Conservation (phyloP, 2,329 filamentous ascomycete species). For the Calonectria henricotiae region DNA sequence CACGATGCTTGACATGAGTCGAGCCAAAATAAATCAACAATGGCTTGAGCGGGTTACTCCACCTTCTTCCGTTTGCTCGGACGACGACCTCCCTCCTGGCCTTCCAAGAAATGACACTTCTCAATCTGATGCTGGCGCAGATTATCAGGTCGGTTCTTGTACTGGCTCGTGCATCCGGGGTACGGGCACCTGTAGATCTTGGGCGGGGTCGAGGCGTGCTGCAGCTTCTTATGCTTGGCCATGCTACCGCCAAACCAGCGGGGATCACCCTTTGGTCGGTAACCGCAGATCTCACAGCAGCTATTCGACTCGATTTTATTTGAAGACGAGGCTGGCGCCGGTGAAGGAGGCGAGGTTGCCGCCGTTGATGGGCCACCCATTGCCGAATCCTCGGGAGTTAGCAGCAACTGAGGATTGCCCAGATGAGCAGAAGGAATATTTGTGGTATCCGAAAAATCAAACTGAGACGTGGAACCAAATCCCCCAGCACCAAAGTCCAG, state of each 20-base stretch:
- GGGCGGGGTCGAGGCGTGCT: conserved; percentile 67
- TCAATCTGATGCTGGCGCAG: conserved; percentile 72
- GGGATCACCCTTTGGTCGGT: conserved; percentile 71
- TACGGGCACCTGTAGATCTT: conserved; percentile 70
- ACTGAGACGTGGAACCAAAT: conserved; percentile 38
- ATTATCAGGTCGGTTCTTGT: conserved; percentile 72
- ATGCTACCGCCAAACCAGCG: conserved; percentile 74
- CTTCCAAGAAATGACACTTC: conserved; percentile 70
- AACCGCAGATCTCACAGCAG: conserved; percentile 69
- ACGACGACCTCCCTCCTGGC: conserved; percentile 58
- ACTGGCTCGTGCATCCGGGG: conserved; percentile 70
- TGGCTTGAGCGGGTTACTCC: conserved; percentile 26
- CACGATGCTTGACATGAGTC: neutral
- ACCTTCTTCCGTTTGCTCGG: conserved; percentile 68
- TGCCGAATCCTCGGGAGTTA: conserved; percentile 45
- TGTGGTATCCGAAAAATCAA: conserved; percentile 32
- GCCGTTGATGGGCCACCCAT: conserved; percentile 46
- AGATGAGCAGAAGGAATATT: conserved; percentile 40
- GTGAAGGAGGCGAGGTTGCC: conserved; percentile 49
- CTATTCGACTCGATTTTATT: conserved; percentile 63
- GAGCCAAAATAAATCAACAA: neutral
- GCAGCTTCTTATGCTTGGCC: conserved; percentile 72
- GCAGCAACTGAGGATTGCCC: conserved; percentile 43
- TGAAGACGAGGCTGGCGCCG: conserved; percentile 34
- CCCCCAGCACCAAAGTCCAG: conserved; percentile 45